Evolutionary conservation across 192 early-diverging fungal species (phyloP).

Genomic region (Backusella circina): DNA sequence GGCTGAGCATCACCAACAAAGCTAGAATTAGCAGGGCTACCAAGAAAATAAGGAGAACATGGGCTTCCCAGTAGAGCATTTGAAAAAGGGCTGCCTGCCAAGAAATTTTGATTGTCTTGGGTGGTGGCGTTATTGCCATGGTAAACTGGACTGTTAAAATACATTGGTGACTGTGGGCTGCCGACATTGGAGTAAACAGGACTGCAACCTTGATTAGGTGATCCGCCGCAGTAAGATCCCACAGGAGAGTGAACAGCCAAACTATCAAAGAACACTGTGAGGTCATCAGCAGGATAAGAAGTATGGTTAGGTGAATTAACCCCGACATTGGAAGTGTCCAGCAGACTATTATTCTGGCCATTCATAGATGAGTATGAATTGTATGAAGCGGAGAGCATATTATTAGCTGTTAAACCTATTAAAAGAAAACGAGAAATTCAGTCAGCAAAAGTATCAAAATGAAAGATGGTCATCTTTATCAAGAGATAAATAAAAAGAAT

Average conservation of each 20-base stretch:
- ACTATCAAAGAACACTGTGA: neutral
- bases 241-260: neutral
- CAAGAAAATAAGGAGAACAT: neutral
- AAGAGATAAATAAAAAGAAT: neutral
- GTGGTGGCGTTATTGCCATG: neutral
- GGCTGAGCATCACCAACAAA: neutral
- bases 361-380: constrained; percentile 2
- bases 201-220: neutral
- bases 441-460: neutral
- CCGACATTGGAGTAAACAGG: neutral
- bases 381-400: neutral
- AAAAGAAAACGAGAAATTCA: neutral
- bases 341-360: neutral
- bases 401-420: neutral
- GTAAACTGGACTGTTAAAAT: neutral
- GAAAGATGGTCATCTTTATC: neutral
- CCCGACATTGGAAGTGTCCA: neutral
- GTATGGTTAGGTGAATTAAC: neutral
- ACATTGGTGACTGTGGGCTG: neutral
- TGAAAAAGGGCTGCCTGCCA: neutral
- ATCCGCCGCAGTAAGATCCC: neutral
- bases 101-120: constrained; percentile 1
- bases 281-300: constrained; percentile 1
- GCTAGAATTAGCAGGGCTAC: neutral
- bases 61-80: neutral